Conservation (phyloP, 345 rosid species). For the Dipteronia sinensis region DNA sequence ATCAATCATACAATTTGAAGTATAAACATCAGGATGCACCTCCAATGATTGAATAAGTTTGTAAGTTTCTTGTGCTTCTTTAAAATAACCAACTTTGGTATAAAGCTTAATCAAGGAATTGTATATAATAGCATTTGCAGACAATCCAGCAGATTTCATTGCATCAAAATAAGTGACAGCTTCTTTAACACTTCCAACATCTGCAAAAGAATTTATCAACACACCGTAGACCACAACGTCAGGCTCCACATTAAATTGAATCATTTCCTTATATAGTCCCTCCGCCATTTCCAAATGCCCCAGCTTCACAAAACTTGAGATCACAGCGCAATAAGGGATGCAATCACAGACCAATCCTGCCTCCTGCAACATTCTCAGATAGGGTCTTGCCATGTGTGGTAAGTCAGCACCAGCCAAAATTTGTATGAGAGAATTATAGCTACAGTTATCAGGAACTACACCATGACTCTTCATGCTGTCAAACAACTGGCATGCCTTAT, state of each 20-base stretch:
- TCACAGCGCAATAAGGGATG: constrained; percentile 72
- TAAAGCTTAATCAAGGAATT: constrained; percentile 84
- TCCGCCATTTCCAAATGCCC: constrained; percentile 74
- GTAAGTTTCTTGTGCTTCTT: constrained; percentile 81
- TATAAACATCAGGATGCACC: constrained; percentile 51
- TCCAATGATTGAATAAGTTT: constrained; percentile 45
- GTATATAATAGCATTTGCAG: constrained; percentile 59
- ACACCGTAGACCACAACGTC: constrained; percentile 77
- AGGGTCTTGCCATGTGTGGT: constrained; percentile 54
- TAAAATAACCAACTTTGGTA: constrained; percentile 71
- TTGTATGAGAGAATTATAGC: constrained; percentile 69
- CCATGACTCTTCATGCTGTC: constrained; percentile 72
- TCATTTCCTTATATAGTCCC: constrained; percentile 64
- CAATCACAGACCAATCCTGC: constrained; percentile 69
- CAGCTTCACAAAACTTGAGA: constrained; percentile 72
- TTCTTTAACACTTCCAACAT: constrained; percentile 62
- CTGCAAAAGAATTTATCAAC: constrained; percentile 82
- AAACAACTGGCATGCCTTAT: constrained; percentile 66
- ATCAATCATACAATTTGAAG: constrained; percentile 86
- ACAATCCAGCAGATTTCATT: constrained; percentile 63
- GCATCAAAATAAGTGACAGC: constrained; percentile 58
- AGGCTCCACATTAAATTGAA: constrained; percentile 52
- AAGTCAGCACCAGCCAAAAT: constrained; percentile 63
- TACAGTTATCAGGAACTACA: constrained; percentile 69
- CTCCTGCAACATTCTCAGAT: constrained; percentile 69